These are phyloP conservation scores for Macrocystidia cucumis DNA, from an alignment of 1,284 basidiomycete species.

Conservation along the genomic window DNA sequence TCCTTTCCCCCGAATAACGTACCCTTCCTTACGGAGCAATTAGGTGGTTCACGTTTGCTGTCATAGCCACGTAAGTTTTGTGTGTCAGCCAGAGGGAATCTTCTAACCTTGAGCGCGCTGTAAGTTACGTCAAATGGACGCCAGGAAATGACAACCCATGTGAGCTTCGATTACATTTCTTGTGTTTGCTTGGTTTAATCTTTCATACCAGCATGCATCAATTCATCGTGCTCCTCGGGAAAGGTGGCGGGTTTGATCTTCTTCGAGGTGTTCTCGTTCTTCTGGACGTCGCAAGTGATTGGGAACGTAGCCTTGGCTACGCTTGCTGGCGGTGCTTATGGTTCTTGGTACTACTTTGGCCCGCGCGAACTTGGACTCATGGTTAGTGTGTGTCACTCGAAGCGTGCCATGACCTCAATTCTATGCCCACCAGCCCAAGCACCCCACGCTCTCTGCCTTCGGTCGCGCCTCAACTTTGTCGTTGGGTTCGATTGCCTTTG, in stretches of 20 bases:
- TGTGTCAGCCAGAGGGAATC: not conserved
- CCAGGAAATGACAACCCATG: constrained; percentile 68
- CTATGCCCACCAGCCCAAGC: constrained; percentile 41
- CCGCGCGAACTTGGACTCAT: constrained; percentile 53
- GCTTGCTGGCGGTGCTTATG: constrained; percentile 61
- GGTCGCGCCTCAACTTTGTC: constrained; percentile 79
- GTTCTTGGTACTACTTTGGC: constrained; percentile 70
- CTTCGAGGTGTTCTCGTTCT: constrained; percentile 75
- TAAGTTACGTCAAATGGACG: constrained; percentile 70
- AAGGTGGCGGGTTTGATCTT: constrained; percentile 65
- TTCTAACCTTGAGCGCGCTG: constrained; percentile 6
- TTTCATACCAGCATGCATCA: constrained; percentile 18
- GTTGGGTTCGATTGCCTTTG: constrained; percentile 86
- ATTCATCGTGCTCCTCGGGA: constrained; percentile 32
- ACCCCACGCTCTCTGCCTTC: constrained; percentile 69
- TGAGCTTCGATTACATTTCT: constrained; percentile 24
- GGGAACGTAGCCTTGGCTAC: constrained; percentile 76
- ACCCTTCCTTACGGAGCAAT: not conserved
- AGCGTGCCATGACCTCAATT: constrained; percentile 3
- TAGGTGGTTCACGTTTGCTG: constrained; percentile 66
- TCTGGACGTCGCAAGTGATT: constrained; percentile 79
- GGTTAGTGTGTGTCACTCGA: constrained; percentile 26
- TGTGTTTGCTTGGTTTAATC: not conserved
- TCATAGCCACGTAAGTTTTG: constrained; percentile 49
- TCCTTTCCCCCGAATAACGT: no score